Conservation (phyloP, 805 yeast genomes). For the Candida pseudofarinosa region DNA sequence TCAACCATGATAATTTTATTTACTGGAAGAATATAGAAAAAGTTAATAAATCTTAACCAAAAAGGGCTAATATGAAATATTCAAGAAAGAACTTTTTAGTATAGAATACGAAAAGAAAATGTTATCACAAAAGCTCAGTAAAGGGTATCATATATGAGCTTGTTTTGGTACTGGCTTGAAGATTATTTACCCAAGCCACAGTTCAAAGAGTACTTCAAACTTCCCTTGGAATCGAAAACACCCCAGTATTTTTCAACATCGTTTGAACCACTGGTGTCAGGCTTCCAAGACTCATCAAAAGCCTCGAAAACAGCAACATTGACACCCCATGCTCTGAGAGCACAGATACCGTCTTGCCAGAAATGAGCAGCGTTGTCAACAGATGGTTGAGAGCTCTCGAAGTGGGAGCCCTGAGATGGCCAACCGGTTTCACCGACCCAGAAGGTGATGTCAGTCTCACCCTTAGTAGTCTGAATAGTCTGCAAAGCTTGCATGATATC, state of each 20-base stretch:
- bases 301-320: conserved; percentile 93
- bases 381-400: conserved; percentile 62
- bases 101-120: background rate
- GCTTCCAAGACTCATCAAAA: conserved; percentile 95
- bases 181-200: conserved; percentile 23
- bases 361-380: conserved; percentile 68
- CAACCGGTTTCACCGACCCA: conserved; percentile 99
- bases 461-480: conserved; percentile 80
- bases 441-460: conserved; percentile 78
- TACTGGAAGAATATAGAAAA: too few relatives aligned
- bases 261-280: conserved; percentile 78
- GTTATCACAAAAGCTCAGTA: background rate
- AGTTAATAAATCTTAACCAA: too few relatives aligned
- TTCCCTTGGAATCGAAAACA: conserved; percentile 57
- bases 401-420: conserved; percentile 84
- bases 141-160: background rate
- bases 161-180: background rate
- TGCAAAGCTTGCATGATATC: conserved; percentile 98
- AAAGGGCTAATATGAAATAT: too few relatives aligned
- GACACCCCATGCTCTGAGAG: conserved; percentile 93
- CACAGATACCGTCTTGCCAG: conserved; percentile 90
- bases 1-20: too few relatives aligned
- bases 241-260: conserved; percentile 97
- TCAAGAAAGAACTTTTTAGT: too few relatives aligned
- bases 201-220: conserved; percentile 33